A percentile compares a stretch with the other conserved stretches of the same genome.
Evolutionary conservation across 2,329 filamentous ascomycete species (phyloP).

Genomic region (Lomentospora prolificans): DNA sequence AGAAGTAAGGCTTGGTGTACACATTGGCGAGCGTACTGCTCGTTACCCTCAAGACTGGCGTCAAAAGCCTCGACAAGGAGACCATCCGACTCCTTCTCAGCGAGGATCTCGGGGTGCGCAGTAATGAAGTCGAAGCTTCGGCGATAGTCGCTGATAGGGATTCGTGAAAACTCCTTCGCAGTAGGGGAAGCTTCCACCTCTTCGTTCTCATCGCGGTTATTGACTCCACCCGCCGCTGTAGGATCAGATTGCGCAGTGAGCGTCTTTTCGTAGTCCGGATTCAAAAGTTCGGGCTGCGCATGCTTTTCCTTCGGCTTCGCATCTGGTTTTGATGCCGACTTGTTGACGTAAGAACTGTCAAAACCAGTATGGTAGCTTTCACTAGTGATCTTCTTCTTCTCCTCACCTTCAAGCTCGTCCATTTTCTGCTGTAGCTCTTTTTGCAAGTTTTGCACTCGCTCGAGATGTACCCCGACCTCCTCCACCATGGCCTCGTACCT

Average conservation of each 20-base stretch:
- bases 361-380: conserved; percentile 84
- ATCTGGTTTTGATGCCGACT: conserved; percentile 32
- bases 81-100: conserved; percentile 82
- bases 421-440: conserved; percentile 65
- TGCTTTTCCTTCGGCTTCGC: conserved; percentile 29
- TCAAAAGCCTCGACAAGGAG: conserved; percentile 89
- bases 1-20: conserved; percentile 88
- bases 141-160: conserved; percentile 65
- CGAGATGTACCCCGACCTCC: conserved; percentile 66
- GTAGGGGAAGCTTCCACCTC: conserved; percentile 66
- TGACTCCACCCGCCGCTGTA: conserved; percentile 17
- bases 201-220: conserved; percentile 48
- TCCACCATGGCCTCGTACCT: conserved; percentile 67
- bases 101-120: conserved; percentile 67
- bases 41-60: conserved; percentile 64
- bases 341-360: conserved; percentile 72
- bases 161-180: conserved; percentile 72
- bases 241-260: conserved; percentile 4
- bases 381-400: conserved; percentile 85
- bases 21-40: conserved; percentile 71
- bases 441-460: conserved; percentile 71
- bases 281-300: conserved; percentile 57
- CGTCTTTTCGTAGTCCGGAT: conserved; percentile 7
- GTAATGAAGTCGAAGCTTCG: conserved; percentile 66
- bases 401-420: conserved; percentile 73